Evolutionary conservation across 73 alveolate genomes (phyloP), one percentile per base, ranked within the genome.

Genomic region (Stentor coeruleus): DNA sequence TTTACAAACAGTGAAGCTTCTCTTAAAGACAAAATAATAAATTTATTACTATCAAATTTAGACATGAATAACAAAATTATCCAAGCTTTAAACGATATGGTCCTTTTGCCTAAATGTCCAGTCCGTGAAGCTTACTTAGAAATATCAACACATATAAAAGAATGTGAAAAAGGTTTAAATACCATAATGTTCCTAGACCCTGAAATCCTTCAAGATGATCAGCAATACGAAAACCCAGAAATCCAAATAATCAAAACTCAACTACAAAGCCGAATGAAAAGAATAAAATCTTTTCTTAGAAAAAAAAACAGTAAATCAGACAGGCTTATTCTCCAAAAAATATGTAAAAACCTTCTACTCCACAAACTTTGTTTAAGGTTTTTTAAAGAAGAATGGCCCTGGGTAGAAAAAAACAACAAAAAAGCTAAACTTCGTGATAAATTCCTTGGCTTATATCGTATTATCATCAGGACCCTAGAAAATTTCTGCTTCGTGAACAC

Each of bases 351-450:
- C 20, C 20, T 66, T 14, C 49, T 37, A 66, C 49, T 31, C 33
- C 79, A 66, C 33, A 66, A 20, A 28, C n/a, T 31, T 20, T 26
- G n/a, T 26, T 33, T 66, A 20, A 66, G 33, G 37, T 33, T 66
- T 66, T 66, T 66, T 20, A 66, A 20, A 26, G 79, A 66, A 28
- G 79, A 66, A 28, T 66, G 79, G 79, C 40, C 37, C n/a, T 66
- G 79, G 79, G 33, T 66, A 20, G 20, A 26, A 66, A 20, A 20
- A 26, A 0, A 37, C n/a, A 40, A 33, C 20, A 31, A 31, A 66
- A 66, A 66, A 20, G 1, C 39, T 1, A 33, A 26, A 15, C 79
- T 66, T 66, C 49, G 33, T 26, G 40, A 20, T 11, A 15, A 20
- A 28, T 20, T 11, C 41, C 39, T 14, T 20, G 42, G 15, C 33